Conservation (phyloP, 2,329 filamentous ascomycete genomes). For the Verticillium nubilum region DNA sequence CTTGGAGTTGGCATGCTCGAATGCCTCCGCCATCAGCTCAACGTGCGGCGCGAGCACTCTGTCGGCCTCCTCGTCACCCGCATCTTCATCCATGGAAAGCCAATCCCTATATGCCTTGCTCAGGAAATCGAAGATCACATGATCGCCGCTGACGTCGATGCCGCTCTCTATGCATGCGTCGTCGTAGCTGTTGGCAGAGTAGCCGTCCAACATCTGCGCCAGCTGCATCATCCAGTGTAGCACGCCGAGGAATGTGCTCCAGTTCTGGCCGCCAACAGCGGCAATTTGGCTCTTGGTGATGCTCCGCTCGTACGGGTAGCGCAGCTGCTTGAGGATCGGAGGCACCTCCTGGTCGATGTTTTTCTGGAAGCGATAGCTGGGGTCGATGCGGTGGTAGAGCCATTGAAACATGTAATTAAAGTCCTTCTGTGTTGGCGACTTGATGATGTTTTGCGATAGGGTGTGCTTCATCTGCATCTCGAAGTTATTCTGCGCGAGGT, state of each 20-base stretch:
- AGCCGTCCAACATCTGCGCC: slow-evolving; percentile 87
- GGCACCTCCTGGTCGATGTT: slow-evolving; percentile 94
- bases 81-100: slow-evolving; percentile 87
- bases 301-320: slow-evolving; percentile 90
- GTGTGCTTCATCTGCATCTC: slow-evolving; percentile 97
- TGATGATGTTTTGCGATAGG: slow-evolving; percentile 84
- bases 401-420: slow-evolving; percentile 98
- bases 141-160: slow-evolving; percentile 80
- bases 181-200: slow-evolving; percentile 72
- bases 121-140: slow-evolving; percentile 91
- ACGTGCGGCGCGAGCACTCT: slow-evolving; percentile 77
- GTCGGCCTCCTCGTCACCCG: slow-evolving; percentile 77
- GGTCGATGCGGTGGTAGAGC: slow-evolving; percentile 94
- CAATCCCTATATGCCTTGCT: slow-evolving; percentile 89
- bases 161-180: slow-evolving; percentile 85
- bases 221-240: slow-evolving; percentile 99
- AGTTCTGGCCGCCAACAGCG: slow-evolving; percentile 94
- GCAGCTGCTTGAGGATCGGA: slow-evolving; percentile 82
- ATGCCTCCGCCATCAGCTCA: slow-evolving; percentile 79
- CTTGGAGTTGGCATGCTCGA: slow-evolving; percentile 77
- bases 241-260: slow-evolving; percentile 89
- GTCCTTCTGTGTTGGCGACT: slow-evolving; percentile 94
- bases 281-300: slow-evolving; percentile 96
- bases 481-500: slow-evolving; percentile 88
- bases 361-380: slow-evolving; percentile 87